These are phyloP conservation scores for Malassezia brasiliensis DNA, from an alignment of 1,284 basidiomycete genomes.

Conservation along the genomic window DNA sequence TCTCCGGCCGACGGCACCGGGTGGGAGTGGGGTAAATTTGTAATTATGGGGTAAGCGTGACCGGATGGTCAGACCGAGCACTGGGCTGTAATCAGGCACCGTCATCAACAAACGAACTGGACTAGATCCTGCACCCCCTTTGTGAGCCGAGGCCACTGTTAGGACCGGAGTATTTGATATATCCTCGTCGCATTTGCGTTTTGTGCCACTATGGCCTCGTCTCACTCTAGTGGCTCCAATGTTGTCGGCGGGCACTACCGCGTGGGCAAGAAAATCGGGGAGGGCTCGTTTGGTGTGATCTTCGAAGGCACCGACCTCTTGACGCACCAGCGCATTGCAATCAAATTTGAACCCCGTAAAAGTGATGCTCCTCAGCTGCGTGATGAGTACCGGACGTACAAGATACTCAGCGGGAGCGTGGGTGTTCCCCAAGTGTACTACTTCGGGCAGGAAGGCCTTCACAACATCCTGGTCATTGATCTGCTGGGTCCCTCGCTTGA, in stretches of 20 bases:
- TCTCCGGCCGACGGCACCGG: background rate
- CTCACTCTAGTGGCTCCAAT: slow-evolving; percentile 42
- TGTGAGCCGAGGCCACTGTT: background rate
- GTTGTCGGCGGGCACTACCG: slow-evolving; percentile 61
- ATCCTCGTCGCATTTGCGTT: background rate
- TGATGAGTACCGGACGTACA: slow-evolving; percentile 94
- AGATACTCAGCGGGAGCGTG: slow-evolving; percentile 66
- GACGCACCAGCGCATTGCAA: slow-evolving; percentile 89
- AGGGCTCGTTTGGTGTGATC: slow-evolving; percentile 79
- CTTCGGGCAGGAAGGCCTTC: slow-evolving; percentile 92
- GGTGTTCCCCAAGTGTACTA: slow-evolving; percentile 94
- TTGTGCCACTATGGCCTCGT: slow-evolving; percentile 27
- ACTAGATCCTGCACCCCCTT: background rate
- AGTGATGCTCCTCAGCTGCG: slow-evolving; percentile 89
- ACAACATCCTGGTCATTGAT: slow-evolving; percentile 94
- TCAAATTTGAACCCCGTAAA: slow-evolving; percentile 97
- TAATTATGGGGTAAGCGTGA: background rate
- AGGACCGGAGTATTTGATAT: slow-evolving; percentile 16
- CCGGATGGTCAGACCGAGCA: background rate
- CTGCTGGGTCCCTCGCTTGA: slow-evolving; percentile 83
- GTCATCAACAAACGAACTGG: slow-evolving; percentile 4
- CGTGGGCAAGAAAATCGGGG: slow-evolving; percentile 63
- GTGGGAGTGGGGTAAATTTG: background rate
- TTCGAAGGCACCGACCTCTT: slow-evolving; percentile 91
- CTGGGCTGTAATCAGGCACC: background rate